Evolutionary conservation across 768 basidiomycete species (phyloP).

Genomic region (Amylocystis lapponica): DNA sequence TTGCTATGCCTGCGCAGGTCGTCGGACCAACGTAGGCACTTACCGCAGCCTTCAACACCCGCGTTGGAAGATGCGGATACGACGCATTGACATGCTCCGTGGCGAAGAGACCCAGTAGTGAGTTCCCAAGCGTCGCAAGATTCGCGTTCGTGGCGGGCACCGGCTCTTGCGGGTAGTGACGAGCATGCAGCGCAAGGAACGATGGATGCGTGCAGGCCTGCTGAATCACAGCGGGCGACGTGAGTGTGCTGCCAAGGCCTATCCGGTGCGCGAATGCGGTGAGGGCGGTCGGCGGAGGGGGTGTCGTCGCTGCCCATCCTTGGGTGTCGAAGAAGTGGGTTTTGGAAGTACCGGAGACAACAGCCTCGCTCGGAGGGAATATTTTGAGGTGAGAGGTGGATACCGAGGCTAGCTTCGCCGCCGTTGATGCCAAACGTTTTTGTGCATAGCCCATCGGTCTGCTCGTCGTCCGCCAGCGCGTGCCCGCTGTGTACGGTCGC

Average conservation of each 20-base stretch:
- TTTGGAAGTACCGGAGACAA: conserved; percentile 20
- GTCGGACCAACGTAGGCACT: conserved; percentile 88
- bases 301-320: conserved; percentile 66
- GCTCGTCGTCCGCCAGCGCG: conserved; percentile 17
- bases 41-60: conserved; percentile 86
- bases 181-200: conserved; percentile 47
- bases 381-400: conserved; percentile 46
- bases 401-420: conserved; percentile 45
- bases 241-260: conserved; percentile 57
- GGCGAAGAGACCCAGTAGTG: conserved; percentile 86
- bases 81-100: conserved; percentile 73
- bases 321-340: conserved; percentile 50
- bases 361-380: conserved; percentile 60
- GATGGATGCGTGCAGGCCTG: conserved; percentile 82
- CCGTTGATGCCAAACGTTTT: conserved; percentile 45
- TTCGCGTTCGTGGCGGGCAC: conserved; percentile 65
- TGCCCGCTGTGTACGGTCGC: conserved; percentile 8
- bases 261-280: conserved; percentile 73
- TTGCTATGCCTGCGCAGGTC: conserved; percentile 79
- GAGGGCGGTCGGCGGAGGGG: conserved; percentile 65
- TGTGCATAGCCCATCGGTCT: conserved; percentile 53
- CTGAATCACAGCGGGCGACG: conserved; percentile 48
- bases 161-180: conserved; percentile 50
- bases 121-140: conserved; percentile 74
- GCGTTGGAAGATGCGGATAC: conserved; percentile 89